Percentiles rank a stretch among this genome's conserved stretches.
phyloP scores from a whole-genome alignment of 2,329 filamentous ascomycete genomes.

The Dichotomopilus funicola region DNA sequence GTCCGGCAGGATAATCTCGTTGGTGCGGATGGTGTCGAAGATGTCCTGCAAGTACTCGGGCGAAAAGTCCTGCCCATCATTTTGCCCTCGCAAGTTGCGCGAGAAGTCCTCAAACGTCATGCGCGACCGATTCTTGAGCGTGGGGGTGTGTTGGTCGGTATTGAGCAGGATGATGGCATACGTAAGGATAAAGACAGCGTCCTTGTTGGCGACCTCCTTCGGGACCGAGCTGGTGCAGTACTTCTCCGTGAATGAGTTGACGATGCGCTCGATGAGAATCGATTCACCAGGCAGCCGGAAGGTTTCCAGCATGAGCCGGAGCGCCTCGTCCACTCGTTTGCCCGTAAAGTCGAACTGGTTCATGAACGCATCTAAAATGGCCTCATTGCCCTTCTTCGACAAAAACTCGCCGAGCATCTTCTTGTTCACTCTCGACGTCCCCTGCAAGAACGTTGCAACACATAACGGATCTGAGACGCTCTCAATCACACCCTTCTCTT shows the following conservation, averaged over 20 bases:
- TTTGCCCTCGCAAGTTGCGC: slow-evolving; percentile 84
- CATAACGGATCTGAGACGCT: slow-evolving; percentile 66
- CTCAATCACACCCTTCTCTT: slow-evolving; percentile 77
- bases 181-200: slow-evolving; percentile 81
- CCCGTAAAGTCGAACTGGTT: slow-evolving; percentile 80
- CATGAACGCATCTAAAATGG: slow-evolving; percentile 78
- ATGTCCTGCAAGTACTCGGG: slow-evolving; percentile 78
- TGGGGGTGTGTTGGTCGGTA: slow-evolving; percentile 93
- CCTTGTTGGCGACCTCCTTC: slow-evolving; percentile 72
- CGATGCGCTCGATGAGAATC: slow-evolving; percentile 84
- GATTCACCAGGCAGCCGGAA: slow-evolving; percentile 95
- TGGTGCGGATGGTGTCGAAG: slow-evolving; percentile 82
- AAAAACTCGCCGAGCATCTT: slow-evolving; percentile 86
- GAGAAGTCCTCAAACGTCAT: slow-evolving; percentile 83
- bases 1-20: slow-evolving; percentile 94
- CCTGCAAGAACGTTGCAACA: slow-evolving; percentile 80
- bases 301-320: slow-evolving; percentile 78
- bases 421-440: slow-evolving; percentile 84
- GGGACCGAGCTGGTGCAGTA: slow-evolving; percentile 67
- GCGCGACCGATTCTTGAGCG: slow-evolving; percentile 68
- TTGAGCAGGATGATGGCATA: slow-evolving; percentile 98
- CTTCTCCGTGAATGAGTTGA: slow-evolving; percentile 79
- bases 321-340: slow-evolving; percentile 82
- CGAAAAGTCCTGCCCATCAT: slow-evolving; percentile 77
- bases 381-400: slow-evolving; percentile 82